These are phyloP conservation scores for Ballota nigra DNA, from an alignment of 257 asterid genomes.

Conservation along the genomic window DNA sequence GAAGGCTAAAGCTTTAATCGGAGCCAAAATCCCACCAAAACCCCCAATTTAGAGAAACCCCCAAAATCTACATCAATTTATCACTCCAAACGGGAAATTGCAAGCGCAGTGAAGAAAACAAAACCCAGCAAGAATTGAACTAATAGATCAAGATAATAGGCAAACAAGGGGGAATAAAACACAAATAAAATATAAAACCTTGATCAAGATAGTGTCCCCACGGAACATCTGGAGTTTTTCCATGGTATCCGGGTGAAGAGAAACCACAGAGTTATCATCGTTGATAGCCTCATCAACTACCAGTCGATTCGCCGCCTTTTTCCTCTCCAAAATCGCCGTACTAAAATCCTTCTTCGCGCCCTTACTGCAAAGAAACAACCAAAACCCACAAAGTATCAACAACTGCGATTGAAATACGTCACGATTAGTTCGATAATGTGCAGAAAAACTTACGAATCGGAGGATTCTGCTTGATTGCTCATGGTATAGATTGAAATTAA, in stretches of 20 bases:
- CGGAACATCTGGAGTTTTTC: slow-evolving; percentile 85
- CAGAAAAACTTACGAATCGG: slow-evolving; percentile 45
- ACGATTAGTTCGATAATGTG: not conserved
- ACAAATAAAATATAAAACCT: slow-evolving; percentile 36
- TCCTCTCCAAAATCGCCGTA: slow-evolving; percentile 81
- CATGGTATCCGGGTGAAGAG: slow-evolving; percentile 77
- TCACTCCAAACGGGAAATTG: not conserved
- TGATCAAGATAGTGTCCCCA: slow-evolving; percentile 76
- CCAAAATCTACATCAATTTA: not conserved
- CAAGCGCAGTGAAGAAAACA: not conserved
- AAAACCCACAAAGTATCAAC: not conserved
- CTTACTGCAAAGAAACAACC: slow-evolving; percentile 41
- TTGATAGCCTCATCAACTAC: slow-evolving; percentile 76
- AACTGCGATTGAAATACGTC: not conserved
- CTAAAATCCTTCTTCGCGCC: slow-evolving; percentile 72
- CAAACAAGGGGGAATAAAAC: not conserved
- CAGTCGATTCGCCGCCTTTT: slow-evolving; percentile 69
- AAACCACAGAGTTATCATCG: slow-evolving; percentile 77
- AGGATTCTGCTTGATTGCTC: slow-evolving; percentile 61
- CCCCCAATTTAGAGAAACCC: not conserved
- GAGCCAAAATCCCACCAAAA: not conserved
- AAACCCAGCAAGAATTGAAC: not conserved
- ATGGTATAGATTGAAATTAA: slow-evolving; percentile 14
- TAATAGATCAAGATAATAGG: not conserved
- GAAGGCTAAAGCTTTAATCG: not conserved